These are phyloP conservation scores for Oryza brachyantha DNA, from an alignment of 176 grass and related monocot species.

Conservation along the genomic window DNA sequence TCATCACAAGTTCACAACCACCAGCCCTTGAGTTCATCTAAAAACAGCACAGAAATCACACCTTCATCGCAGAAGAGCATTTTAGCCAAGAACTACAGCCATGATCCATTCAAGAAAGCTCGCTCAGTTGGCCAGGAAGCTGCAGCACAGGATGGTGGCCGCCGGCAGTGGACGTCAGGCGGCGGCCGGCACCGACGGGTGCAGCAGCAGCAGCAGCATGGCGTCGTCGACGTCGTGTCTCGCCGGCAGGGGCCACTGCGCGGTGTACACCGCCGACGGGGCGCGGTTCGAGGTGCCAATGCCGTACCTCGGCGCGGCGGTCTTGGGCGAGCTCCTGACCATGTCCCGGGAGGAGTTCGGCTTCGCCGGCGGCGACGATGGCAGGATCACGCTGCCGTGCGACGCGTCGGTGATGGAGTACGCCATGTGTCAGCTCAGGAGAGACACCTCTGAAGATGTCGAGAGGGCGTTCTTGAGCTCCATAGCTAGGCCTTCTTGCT, in stretches of 20 bases:
- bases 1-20: too few species aligned
- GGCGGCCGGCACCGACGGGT: background rate
- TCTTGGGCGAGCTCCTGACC: slow-evolving; percentile 29
- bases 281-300: slow-evolving; percentile 48
- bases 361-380: background rate
- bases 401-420: slow-evolving; percentile 41
- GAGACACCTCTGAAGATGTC: slow-evolving; percentile 32
- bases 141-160: slow-evolving; percentile 31
- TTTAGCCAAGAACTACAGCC: background rate
- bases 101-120: slow-evolving; percentile 48
- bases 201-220: background rate
- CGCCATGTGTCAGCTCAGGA: slow-evolving; percentile 31
- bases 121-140: slow-evolving; percentile 43
- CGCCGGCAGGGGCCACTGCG: slow-evolving; percentile 40
- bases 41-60: background rate
- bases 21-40: background rate
- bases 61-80: background rate
- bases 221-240: background rate
- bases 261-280: slow-evolving; percentile 40
- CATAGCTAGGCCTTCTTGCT: slow-evolving; percentile 22
- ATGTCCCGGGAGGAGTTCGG: slow-evolving; percentile 54
- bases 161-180: too few species aligned
- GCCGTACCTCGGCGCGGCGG: slow-evolving; percentile 19
- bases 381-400: slow-evolving; percentile 47
- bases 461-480: slow-evolving; percentile 37